These are phyloP conservation scores for Artemisia tridentata DNA, from an alignment of 129 eudicot genomes.

Conservation along the genomic window DNA sequence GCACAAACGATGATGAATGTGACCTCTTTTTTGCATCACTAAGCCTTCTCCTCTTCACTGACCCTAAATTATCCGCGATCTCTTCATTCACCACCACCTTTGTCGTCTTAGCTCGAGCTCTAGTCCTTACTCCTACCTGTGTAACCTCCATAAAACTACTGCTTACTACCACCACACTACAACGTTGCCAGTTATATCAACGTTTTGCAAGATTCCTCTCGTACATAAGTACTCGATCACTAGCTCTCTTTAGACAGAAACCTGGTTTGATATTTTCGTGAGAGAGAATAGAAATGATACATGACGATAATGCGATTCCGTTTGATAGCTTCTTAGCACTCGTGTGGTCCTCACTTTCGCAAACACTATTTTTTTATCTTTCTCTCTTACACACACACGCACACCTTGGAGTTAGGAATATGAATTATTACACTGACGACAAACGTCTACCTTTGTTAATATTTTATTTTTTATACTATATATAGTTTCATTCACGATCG, in stretches of 20 bases:
- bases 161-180: constrained; percentile 5
- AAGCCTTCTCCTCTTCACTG: constrained; percentile 45
- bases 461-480: neutral
- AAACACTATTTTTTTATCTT: neutral
- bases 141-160: constrained; percentile 31
- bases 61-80: constrained; percentile 22
- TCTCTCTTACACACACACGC: too few relatives aligned
- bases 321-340: constrained; percentile 26
- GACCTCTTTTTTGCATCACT: constrained; percentile 30
- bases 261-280: neutral
- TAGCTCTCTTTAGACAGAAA: neutral
- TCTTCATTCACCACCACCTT: constrained; percentile 7
- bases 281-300: constrained; percentile 22
- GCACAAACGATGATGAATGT: constrained; percentile 31
- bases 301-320: constrained; percentile 39
- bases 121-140: constrained; percentile 31
- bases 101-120: constrained; percentile 30
- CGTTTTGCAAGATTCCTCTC: too few relatives aligned
- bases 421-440: constrained; percentile 7
- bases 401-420: constrained; percentile 24
- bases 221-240: neutral
- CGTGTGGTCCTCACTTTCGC: constrained; percentile 35
- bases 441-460: constrained; percentile 15
- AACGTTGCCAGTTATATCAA: too few relatives aligned
- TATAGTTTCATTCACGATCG: neutral